phyloP scores from a whole-genome alignment of 2,329 filamentous ascomycete species.

The Beauveria asiatica region DNA sequence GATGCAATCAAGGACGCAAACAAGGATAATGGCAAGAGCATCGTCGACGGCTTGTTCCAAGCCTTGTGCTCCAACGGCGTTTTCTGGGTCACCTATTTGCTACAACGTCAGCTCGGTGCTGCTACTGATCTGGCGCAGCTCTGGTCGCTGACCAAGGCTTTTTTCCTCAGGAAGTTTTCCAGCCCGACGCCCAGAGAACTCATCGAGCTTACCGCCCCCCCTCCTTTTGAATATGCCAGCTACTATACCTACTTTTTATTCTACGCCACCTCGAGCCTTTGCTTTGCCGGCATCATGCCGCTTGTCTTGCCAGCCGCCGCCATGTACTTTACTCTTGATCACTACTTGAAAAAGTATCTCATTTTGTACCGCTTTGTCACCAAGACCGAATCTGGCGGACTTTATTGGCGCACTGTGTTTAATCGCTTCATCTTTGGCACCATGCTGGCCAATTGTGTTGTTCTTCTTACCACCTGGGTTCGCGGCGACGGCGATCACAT shows the following conservation, averaged over 20 bases:
- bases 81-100: slow-evolving; percentile 90
- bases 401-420: slow-evolving; percentile 85
- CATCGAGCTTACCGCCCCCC: slow-evolving; percentile 88
- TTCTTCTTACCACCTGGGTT: slow-evolving; percentile 67
- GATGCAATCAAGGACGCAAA: slow-evolving; percentile 52
- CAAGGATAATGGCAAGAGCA: slow-evolving; percentile 30
- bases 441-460: slow-evolving; percentile 69
- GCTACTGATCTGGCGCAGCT: slow-evolving; percentile 90
- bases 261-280: slow-evolving; percentile 82
- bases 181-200: slow-evolving; percentile 82
- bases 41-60: slow-evolving; percentile 57
- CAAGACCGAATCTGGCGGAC: slow-evolving; percentile 90
- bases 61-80: slow-evolving; percentile 73
- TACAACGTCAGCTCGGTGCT: slow-evolving; percentile 88
- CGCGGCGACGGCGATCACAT: slow-evolving; percentile 51
- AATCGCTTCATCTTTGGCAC: slow-evolving; percentile 85
- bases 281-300: slow-evolving; percentile 78
- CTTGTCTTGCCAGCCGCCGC: slow-evolving; percentile 79
- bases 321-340: slow-evolving; percentile 81
- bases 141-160: slow-evolving; percentile 75
- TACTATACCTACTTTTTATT: slow-evolving; percentile 99
- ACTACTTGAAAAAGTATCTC: slow-evolving; percentile 89
- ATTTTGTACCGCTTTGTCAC: slow-evolving; percentile 92
- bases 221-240: slow-evolving; percentile 85
- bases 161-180: slow-evolving; percentile 74